A percentile compares a stretch with the other conserved stretches of the same genome.
phyloP scores from a whole-genome alignment of 2,329 filamentous ascomycete species.

The Botrytis cinerea region DNA sequence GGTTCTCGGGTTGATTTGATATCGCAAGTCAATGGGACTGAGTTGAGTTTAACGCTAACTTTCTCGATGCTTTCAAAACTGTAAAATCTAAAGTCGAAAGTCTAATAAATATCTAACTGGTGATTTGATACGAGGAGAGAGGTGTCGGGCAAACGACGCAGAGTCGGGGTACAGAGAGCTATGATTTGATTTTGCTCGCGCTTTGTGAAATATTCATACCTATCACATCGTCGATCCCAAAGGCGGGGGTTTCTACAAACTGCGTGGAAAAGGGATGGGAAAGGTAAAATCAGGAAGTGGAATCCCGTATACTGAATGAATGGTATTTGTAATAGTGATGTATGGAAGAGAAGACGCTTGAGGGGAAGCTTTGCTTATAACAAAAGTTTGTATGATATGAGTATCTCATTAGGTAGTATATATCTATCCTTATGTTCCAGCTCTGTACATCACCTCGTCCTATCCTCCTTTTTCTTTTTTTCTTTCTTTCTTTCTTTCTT shows the following conservation, averaged over 20 bases:
- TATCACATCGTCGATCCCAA: background rate
- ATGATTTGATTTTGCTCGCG: background rate
- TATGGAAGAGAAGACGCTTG: background rate
- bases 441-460: background rate
- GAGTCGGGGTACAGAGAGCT: background rate
- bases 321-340: background rate
- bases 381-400: background rate
- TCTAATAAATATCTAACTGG: background rate
- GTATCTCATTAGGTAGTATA: background rate
- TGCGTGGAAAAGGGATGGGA: background rate
- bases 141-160: too few relatives aligned
- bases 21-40: background rate
- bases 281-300: background rate
- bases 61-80: background rate
- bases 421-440: background rate
- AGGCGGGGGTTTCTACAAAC: too few relatives aligned
- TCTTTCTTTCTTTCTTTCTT: too few relatives aligned
- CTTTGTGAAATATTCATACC: background rate
- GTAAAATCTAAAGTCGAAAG: background rate
- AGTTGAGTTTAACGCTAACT: background rate
- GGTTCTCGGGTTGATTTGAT: background rate
- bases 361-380: background rate
- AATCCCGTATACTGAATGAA: background rate
- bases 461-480: background rate
- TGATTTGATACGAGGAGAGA: background rate